Percentiles rank a stretch among this genome's conserved stretches.
phyloP scores from a whole-genome alignment of 1,139 yeast species.

The Protomyces inundatus region DNA sequence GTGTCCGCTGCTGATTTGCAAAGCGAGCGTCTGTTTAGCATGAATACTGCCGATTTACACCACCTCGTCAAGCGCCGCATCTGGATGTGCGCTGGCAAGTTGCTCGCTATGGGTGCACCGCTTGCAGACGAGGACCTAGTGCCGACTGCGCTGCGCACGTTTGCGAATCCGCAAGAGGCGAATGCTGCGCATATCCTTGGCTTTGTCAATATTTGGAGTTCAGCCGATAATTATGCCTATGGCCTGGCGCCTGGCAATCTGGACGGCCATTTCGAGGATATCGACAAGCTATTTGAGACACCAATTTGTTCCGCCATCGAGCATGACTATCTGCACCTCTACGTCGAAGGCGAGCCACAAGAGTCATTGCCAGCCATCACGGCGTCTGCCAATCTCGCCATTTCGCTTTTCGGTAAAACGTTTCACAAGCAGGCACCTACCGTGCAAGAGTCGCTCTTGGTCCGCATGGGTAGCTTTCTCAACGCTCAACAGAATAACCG shows the following conservation, averaged over 20 bases:
- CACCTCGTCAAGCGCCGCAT: constrained; percentile 38
- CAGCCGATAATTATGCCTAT: constrained; percentile 31
- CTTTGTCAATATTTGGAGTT: constrained; percentile 38
- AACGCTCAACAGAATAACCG: constrained; percentile 36
- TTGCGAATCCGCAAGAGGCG: constrained; percentile 39
- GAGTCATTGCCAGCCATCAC: constrained; percentile 34
- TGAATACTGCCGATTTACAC: constrained; percentile 35
- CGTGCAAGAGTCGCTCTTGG: constrained; percentile 79
- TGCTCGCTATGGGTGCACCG: constrained; percentile 34
- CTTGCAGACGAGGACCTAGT: constrained; percentile 39
- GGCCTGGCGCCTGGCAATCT: constrained; percentile 5
- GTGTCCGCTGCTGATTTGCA: constrained; percentile 24
- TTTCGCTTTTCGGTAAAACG: constrained; percentile 65
- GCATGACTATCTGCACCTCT: constrained; percentile 33
- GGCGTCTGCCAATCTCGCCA: constrained; percentile 66
- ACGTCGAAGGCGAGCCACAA: not conserved
- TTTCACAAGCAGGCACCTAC: constrained; percentile 72
- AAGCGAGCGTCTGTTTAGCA: constrained; percentile 36
- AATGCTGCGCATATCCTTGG: constrained; percentile 36
- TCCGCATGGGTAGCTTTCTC: constrained; percentile 61
- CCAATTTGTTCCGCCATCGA: constrained; percentile 31
- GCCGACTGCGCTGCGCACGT: constrained; percentile 36
- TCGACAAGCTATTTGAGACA: constrained; percentile 25
- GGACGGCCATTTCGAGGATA: not conserved
- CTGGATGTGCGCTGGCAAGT: constrained; percentile 39